phyloP scores from a whole-genome alignment of 257 asterid species.

The Anisodus tanguticus region DNA sequence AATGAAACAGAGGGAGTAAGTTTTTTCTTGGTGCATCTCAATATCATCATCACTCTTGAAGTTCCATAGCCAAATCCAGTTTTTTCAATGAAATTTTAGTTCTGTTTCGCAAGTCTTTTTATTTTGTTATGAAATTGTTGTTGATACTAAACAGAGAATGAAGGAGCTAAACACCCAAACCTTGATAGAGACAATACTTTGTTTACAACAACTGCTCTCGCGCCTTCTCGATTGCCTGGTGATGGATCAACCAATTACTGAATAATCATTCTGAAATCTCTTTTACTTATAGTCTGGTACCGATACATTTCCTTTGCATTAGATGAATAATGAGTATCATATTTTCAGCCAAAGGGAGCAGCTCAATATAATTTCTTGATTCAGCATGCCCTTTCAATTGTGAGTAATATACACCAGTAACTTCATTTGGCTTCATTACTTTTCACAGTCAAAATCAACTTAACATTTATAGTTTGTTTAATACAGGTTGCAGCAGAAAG shows the following conservation, averaged over 20 bases:
- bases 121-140: not conserved
- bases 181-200: slow-evolving; percentile 68
- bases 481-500: slow-evolving; percentile 81
- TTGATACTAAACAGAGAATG: slow-evolving; percentile 52
- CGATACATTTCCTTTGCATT: not conserved
- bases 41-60: not conserved
- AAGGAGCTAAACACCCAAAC: slow-evolving; percentile 57
- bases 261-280: not conserved
- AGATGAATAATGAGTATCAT: slow-evolving; percentile 30
- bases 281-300: not conserved
- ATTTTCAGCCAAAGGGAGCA: slow-evolving; percentile 67
- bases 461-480: slow-evolving; percentile 32
- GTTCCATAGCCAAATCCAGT: too few species aligned
- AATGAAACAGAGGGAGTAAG: too few species aligned
- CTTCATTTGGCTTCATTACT: slow-evolving; percentile 32
- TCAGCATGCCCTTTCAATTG: slow-evolving; percentile 76
- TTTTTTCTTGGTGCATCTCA: not conserved
- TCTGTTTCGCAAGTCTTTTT: not conserved
- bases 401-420: slow-evolving; percentile 41
- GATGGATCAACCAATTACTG: not conserved
- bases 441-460: slow-evolving; percentile 5
- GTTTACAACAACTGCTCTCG: slow-evolving; percentile 70
- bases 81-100: not conserved
- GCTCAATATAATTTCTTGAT: slow-evolving; percentile 67
- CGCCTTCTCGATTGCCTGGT: slow-evolving; percentile 84